Evolutionary conservation across 495 filamentous ascomycete species (phyloP).

Genomic region (Talaromyces liani): DNA sequence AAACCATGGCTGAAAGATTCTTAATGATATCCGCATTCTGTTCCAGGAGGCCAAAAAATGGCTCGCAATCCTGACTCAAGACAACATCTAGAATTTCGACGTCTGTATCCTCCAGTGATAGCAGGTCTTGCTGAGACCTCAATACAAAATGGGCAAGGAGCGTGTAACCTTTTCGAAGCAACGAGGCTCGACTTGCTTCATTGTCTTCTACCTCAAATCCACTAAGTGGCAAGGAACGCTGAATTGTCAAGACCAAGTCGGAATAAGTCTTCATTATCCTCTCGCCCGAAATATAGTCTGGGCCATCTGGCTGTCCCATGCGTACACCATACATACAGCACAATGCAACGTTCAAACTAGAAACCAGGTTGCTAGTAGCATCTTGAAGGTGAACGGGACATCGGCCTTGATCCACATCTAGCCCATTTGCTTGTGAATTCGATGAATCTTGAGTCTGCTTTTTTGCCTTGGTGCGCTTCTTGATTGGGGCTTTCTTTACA

Average conservation of each 20-base stretch:
- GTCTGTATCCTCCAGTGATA: neutral
- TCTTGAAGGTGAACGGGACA: constrained; percentile 37
- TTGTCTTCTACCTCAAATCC: constrained; percentile 5
- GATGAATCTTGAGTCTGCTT: neutral
- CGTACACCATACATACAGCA: constrained; percentile 38
- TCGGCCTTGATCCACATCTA: neutral
- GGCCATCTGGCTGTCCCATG: constrained; percentile 12
- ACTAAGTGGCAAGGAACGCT: constrained; percentile 18
- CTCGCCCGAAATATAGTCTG: constrained; percentile 12
- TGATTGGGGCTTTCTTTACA: neutral
- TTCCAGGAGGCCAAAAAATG: constrained; percentile 20
- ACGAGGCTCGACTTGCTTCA: constrained; percentile 14
- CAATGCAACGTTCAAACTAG: constrained; percentile 33
- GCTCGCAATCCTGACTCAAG: constrained; percentile 14
- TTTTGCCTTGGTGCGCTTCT: neutral
- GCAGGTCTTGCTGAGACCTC: constrained; percentile 21
- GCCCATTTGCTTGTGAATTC: neutral
- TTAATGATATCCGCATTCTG: constrained; percentile 27
- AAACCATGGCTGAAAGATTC: constrained; percentile 28
- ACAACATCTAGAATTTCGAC: constrained; percentile 12
- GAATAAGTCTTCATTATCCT: constrained; percentile 23
- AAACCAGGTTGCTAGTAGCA: constrained; percentile 34
- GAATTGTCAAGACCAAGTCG: constrained; percentile 19
- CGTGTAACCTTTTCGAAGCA: constrained; percentile 31
- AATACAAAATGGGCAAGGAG: constrained; percentile 28